Conservation (phyloP, 306 rosid genomes). For the Quercus variabilis region DNA sequence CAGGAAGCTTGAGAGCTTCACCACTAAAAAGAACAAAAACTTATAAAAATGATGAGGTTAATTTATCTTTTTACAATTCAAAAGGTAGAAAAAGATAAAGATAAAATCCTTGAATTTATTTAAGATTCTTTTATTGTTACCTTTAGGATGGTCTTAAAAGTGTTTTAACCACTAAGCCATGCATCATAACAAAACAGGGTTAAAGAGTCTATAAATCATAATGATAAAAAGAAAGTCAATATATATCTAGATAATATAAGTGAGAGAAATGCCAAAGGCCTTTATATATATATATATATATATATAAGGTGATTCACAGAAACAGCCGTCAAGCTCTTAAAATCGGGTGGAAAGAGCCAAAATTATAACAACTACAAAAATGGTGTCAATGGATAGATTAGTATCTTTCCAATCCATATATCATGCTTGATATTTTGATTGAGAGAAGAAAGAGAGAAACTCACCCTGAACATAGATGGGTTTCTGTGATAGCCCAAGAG, state of each 20-base stretch:
- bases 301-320: too few relatives aligned
- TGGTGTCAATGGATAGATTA: background rate
- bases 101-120: background rate
- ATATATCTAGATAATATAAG: too few relatives aligned
- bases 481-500: slow-evolving; percentile 95
- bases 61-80: background rate
- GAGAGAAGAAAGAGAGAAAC: slow-evolving; percentile 20
- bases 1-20: background rate
- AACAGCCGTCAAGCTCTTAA: too few relatives aligned
- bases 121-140: too few relatives aligned
- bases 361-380: background rate
- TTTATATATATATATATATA: too few relatives aligned
- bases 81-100: background rate
- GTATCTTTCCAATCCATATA: background rate
- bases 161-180: too few relatives aligned
- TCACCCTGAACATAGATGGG: slow-evolving; percentile 85
- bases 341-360: background rate
- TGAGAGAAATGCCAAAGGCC: too few relatives aligned
- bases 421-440: background rate
- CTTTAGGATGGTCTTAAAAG: too few relatives aligned
- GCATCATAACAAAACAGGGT: too few relatives aligned
- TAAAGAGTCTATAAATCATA: too few relatives aligned
- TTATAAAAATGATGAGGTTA: background rate
- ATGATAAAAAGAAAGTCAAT: background rate
- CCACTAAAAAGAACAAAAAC: background rate